Conservation (phyloP, 495 filamentous ascomycete genomes). For the Penicillium taxi region DNA sequence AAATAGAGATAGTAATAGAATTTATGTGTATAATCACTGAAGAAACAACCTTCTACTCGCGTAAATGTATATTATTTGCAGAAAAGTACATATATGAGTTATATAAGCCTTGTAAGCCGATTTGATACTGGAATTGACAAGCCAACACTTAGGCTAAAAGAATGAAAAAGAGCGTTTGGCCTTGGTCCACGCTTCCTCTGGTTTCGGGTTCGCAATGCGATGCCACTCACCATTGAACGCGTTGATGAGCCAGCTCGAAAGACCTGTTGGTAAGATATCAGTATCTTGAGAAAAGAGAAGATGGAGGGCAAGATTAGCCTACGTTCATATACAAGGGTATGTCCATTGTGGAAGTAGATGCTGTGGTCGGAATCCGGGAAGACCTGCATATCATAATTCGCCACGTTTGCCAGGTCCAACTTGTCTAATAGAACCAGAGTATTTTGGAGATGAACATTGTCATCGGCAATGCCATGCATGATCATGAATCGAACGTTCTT, state of each 20-base stretch:
- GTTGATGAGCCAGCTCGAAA: slow-evolving; percentile 89
- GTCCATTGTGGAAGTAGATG: slow-evolving; percentile 91
- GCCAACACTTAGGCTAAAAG: slow-evolving; percentile 1
- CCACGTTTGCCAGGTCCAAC: slow-evolving; percentile 71
- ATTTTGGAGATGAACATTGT: slow-evolving; percentile 97
- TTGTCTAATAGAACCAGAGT: slow-evolving; percentile 78
- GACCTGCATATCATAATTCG: slow-evolving; percentile 95
- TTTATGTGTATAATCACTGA: too few relatives aligned
- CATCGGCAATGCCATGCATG: slow-evolving; percentile 91
- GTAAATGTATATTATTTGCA: too few relatives aligned
- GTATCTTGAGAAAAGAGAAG: slow-evolving; percentile 1
- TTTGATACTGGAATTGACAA: too few relatives aligned
- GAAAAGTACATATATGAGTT: too few relatives aligned
- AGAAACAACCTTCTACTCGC: too few relatives aligned
- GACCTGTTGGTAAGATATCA: slow-evolving; percentile 48
- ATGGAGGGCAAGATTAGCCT: slow-evolving; percentile 29
- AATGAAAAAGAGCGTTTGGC: slow-evolving; percentile 17
- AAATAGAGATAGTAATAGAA: too few relatives aligned
- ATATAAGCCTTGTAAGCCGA: too few relatives aligned
- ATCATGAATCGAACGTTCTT: slow-evolving; percentile 78
- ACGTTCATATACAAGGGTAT: slow-evolving; percentile 92
- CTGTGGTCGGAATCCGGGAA: slow-evolving; percentile 96
- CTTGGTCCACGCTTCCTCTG: slow-evolving; percentile 30
- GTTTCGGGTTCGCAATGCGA: slow-evolving; percentile 60
- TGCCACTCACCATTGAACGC: slow-evolving; percentile 97